Evolutionary conservation across 2,329 filamentous ascomycete genomes (phyloP).

Genomic region (Dactylellina parvicollis): DNA sequence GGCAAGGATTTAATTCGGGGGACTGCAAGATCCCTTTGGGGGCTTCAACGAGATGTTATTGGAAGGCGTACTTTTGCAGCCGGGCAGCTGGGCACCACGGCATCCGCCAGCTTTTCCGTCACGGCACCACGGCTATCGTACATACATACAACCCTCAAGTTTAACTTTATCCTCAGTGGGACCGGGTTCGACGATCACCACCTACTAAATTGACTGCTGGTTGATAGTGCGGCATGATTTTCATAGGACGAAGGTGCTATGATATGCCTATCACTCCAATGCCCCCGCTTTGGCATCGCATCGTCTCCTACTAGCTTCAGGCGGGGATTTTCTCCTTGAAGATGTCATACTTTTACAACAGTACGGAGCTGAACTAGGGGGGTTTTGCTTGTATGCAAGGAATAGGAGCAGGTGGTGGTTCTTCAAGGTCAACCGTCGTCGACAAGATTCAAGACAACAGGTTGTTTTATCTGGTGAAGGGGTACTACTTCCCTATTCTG

Average conservation of each 20-base stretch:
- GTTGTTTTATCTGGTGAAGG: constrained; percentile 5
- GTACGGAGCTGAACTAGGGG: constrained; percentile 1
- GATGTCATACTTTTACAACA: constrained; percentile 22
- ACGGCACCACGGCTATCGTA: constrained; percentile 33
- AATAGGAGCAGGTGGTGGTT: constrained; percentile 15
- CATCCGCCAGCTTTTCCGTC: constrained; percentile 14
- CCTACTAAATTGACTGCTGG: constrained; percentile 26
- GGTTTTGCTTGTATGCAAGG: constrained; percentile 12
- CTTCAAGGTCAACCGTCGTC: background rate
- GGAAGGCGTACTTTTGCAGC: constrained; percentile 14
- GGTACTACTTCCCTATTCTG: constrained; percentile 35
- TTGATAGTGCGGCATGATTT: constrained; percentile 44
- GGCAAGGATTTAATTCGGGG: constrained; percentile 49
- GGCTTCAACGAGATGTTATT: constrained; percentile 21
- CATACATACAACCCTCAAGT: background rate
- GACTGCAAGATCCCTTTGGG: constrained; percentile 45
- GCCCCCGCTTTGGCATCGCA: constrained; percentile 6
- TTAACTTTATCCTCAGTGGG: background rate
- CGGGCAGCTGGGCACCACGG: constrained; percentile 20
- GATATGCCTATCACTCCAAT: constrained; percentile 25
- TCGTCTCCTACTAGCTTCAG: background rate
- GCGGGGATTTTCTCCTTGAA: constrained; percentile 13
- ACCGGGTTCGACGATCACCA: constrained; percentile 7
- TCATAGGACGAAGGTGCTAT: constrained; percentile 32
- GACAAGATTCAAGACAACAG: constrained; percentile 1